Evolutionary conservation across 2,329 filamentous ascomycete species (phyloP).

Genomic region (Sphaerulina populicola): DNA sequence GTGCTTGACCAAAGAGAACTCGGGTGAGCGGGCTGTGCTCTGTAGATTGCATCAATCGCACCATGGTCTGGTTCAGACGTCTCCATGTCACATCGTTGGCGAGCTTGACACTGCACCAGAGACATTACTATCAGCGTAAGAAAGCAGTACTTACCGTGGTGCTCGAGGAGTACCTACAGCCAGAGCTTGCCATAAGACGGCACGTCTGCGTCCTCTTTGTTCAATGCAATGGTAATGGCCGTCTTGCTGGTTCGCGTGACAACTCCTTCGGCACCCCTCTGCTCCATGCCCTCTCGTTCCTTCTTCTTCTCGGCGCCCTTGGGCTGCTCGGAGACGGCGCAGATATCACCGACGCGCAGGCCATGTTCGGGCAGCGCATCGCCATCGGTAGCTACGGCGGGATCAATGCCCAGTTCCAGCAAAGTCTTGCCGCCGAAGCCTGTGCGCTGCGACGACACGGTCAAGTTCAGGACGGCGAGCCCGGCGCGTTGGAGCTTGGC

Average conservation of each 20-base stretch:
- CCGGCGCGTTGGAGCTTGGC: slow-evolving; percentile 64
- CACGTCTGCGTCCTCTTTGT: slow-evolving; percentile 52
- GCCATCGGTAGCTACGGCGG: slow-evolving; percentile 49
- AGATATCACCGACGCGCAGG: slow-evolving; percentile 67
- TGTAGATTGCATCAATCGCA: slow-evolving; percentile 46
- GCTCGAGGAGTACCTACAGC: slow-evolving; percentile 45
- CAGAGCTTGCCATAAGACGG: slow-evolving; percentile 49
- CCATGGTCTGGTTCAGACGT: slow-evolving; percentile 58
- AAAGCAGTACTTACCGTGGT: slow-evolving; percentile 16
- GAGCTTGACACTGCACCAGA: slow-evolving; percentile 50
- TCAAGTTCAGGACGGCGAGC: slow-evolving; percentile 69
- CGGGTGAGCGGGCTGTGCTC: slow-evolving; percentile 52
- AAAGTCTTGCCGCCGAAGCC: slow-evolving; percentile 88
- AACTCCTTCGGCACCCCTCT: slow-evolving; percentile 60
- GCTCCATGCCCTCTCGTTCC: slow-evolving; percentile 62
- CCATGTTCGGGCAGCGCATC: slow-evolving; percentile 61
- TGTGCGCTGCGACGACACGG: slow-evolving; percentile 67
- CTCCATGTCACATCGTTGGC: slow-evolving; percentile 60
- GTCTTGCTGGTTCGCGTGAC: slow-evolving; percentile 55
- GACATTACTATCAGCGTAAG: slow-evolving; percentile 15
- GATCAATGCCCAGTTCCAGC: slow-evolving; percentile 67
- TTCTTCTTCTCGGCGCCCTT: slow-evolving; percentile 61
- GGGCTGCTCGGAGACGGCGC: slow-evolving; percentile 66
- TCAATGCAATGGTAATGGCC: slow-evolving; percentile 58
- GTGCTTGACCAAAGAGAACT: slow-evolving; percentile 52